Evolutionary conservation across 2,329 filamentous ascomycete genomes (phyloP).

Genomic region (Aspergillus glaucus): DNA sequence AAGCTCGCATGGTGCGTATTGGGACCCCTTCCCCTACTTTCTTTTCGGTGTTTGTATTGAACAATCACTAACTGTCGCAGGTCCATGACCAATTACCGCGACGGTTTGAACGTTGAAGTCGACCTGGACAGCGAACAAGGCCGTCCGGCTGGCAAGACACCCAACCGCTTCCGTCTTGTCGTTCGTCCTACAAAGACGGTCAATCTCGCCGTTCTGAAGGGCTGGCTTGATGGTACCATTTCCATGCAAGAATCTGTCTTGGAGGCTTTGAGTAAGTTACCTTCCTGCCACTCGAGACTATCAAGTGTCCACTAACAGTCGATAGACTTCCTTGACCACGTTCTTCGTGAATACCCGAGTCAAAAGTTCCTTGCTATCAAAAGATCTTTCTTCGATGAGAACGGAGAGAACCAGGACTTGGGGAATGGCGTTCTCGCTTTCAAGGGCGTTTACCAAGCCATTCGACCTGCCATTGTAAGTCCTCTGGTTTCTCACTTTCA

Average conservation of each 20-base stretch:
- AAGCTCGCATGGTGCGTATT: slow-evolving; percentile 71
- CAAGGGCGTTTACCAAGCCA: slow-evolving; percentile 84
- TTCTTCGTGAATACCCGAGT: slow-evolving; percentile 73
- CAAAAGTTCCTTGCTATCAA: slow-evolving; percentile 64
- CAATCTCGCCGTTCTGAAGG: slow-evolving; percentile 58
- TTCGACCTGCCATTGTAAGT: slow-evolving; percentile 63
- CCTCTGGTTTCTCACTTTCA: slow-evolving; percentile 2
- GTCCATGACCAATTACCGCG: slow-evolving; percentile 29
- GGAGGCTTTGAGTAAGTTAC: slow-evolving; percentile 64
- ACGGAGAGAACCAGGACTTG: slow-evolving; percentile 49
- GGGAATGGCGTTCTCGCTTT: slow-evolving; percentile 65
- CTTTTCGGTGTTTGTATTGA: slow-evolving; percentile 26
- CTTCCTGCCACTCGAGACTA: neutral
- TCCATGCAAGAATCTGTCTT: slow-evolving; percentile 62
- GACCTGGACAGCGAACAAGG: slow-evolving; percentile 65
- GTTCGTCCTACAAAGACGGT: slow-evolving; percentile 63
- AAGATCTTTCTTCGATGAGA: slow-evolving; percentile 68
- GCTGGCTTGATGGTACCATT: slow-evolving; percentile 58
- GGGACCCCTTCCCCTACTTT: slow-evolving; percentile 6
- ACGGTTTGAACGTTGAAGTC: slow-evolving; percentile 54
- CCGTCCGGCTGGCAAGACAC: slow-evolving; percentile 29
- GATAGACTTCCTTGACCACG: slow-evolving; percentile 75
- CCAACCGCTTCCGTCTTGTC: slow-evolving; percentile 53
- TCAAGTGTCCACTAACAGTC: slow-evolving; percentile 2
- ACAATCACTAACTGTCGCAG: slow-evolving; percentile 19